Evolutionary conservation across 371 early-diverging fungal genomes (phyloP), one percentile per base, ranked within the genome.

Genomic region (Saksenaea oblongispora): DNA sequence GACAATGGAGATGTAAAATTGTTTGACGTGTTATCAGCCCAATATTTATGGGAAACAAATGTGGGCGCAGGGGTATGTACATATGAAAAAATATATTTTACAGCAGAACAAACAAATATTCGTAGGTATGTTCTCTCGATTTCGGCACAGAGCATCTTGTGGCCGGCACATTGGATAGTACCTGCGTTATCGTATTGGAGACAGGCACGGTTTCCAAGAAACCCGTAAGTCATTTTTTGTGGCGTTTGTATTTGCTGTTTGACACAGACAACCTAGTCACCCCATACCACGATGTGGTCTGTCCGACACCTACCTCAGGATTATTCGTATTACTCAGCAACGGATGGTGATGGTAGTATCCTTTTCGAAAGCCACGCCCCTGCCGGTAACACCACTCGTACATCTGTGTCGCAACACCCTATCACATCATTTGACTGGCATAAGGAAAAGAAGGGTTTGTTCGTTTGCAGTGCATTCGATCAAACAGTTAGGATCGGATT

Each of bases 1-100:
- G 94, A 92, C 39, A 89, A 92, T 75, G 94, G 94, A 3, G 88
- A 90, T 69, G 64, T 94, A 18, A 84, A 89, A 58, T 61, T 92
- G 65, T 87, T 93, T 76, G 90, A 92, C 71, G 67, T 93, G 53
- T 62, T 84, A 22, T 71, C 84, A 18, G 22, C 87, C 66, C 73
- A 72, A n/a, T 71, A 86, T 26, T 51, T 86, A 8, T 93, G 91
- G 85, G 87, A 89, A 63, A 85, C 90, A n/a, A 87, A 93, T 58
- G 70, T 91, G 8, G 75, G 83, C 56, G 85, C 88, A 63, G 94
- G 94, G 1, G 88, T 92, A 63, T 59, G 82, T 47, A 63, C 59
- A 35, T 39, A 39, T 54, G 56, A 37, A n/a, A 61, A 68, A 34
- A 35, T 61, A 36, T 2, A 14, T 18, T 64, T 41, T 66, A 54